A percentile compares a stretch with the other conserved stretches of the same genome.
phyloP scores from a whole-genome alignment of 176 grass and related monocot species.

The Eleusine indica region DNA sequence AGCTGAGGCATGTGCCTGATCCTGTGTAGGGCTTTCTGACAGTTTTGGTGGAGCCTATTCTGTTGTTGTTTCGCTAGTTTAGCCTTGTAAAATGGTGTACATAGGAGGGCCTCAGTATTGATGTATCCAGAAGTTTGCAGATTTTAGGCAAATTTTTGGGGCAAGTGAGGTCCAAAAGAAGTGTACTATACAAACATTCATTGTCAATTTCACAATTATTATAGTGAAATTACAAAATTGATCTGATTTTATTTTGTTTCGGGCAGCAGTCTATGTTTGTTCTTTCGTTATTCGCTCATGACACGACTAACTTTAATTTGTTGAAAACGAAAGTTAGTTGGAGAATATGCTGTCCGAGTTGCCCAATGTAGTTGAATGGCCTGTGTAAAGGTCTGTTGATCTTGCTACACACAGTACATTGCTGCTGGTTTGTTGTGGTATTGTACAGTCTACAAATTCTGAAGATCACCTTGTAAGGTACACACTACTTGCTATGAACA shows the following conservation, averaged over 20 bases:
- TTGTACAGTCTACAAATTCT: constrained; percentile 14
- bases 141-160: constrained; percentile 81
- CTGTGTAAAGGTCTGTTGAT: constrained; percentile 13
- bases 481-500: constrained; percentile 12
- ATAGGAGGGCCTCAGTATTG: constrained; percentile 56
- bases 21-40: constrained; percentile 30
- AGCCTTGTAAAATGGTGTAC: constrained; percentile 59
- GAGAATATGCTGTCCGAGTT: not conserved
- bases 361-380: not conserved
- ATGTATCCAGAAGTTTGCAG: constrained; percentile 64
- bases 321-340: not conserved
- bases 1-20: constrained; percentile 32
- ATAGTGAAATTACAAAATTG: constrained; percentile 63
- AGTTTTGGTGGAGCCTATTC: constrained; percentile 37
- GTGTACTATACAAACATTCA: constrained; percentile 59
- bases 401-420: constrained; percentile 10
- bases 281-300: not conserved
- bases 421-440: constrained; percentile 6
- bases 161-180: constrained; percentile 50
- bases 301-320: not conserved
- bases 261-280: constrained; percentile 1
- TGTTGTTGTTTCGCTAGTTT: constrained; percentile 37
- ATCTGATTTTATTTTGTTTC: constrained; percentile 28
- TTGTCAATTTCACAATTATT: constrained; percentile 87
- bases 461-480: constrained; percentile 22